Evolutionary conservation across 2,329 filamentous ascomycete species (phyloP), one percentile per base, ranked within the genome.

Genomic region (Cryphonectria nitschkei): DNA sequence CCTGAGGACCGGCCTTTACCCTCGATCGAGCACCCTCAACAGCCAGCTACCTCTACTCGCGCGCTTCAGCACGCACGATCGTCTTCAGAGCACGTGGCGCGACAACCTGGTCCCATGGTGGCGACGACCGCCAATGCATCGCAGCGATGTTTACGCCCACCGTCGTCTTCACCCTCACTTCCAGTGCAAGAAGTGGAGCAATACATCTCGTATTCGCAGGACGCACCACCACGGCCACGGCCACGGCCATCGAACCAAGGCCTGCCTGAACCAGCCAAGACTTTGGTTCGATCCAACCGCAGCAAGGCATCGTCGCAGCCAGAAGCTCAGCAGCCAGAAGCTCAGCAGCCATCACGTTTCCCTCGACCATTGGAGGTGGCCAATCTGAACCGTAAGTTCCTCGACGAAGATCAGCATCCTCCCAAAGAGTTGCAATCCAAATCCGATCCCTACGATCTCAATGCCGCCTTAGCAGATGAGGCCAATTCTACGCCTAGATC

Each of bases 391-490:
- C 29, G 41, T 14, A 54, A 54, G 37, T 26, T 11, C 16, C 46
- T 32, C 26, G 29, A 61, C 5, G 11, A 16, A n/a, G 8, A 7
- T 14, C 39, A n/a, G 22, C 52, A 26, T 13, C 29, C 22, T 16
- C 41, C 41, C 22, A 34, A 39, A 9, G 7, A 50, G 6, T n/a
- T 60, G 11, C 63, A 19, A 0, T 68, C 39, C 56, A 72, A 67
- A 19, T 46, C 68, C 16, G 71, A 72, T 41, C 71, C 71, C 7
- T 72, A 72, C n/a, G 71, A 72, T 32, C 70, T 72, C 39, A 60
- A 43, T 19, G 65, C 37, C 39, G 68, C 65, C 29, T 37, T 72
- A 0, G 64, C 65, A 11, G 68, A 68, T 9, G 56, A 72, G 1
- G 65, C 34, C 43, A 34, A 39, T 4, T n/a, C 65, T 2, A 32